phyloP scores from a whole-genome alignment of 129 eudicot genomes.

The Saussurea involucrata region DNA sequence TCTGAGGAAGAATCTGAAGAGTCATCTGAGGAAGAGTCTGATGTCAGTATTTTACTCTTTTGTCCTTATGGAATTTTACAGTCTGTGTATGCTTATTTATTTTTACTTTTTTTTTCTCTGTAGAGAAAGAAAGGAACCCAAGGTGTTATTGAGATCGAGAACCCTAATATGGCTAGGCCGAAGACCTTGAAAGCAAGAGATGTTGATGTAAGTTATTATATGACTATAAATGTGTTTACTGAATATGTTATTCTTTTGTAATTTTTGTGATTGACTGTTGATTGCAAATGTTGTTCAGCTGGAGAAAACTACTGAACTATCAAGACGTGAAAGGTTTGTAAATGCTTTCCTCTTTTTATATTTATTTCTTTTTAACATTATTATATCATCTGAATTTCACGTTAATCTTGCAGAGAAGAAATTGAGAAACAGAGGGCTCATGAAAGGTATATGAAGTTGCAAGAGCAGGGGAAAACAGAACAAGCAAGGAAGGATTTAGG shows the following conservation, averaged over 20 bases:
- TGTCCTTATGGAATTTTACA: not conserved
- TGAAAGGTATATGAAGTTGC: slow-evolving; percentile 95
- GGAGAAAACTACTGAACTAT: slow-evolving; percentile 87
- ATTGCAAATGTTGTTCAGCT: slow-evolving; percentile 41
- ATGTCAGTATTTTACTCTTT: slow-evolving; percentile 40
- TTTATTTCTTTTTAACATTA: not conserved
- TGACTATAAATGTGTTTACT: not conserved
- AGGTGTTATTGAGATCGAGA: slow-evolving; percentile 82
- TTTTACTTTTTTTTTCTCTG: not conserved
- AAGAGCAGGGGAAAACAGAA: slow-evolving; percentile 97
- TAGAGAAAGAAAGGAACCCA: slow-evolving; percentile 81
- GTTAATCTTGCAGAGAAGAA: slow-evolving; percentile 59
- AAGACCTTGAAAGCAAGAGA: slow-evolving; percentile 89
- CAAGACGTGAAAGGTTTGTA: slow-evolving; percentile 92
- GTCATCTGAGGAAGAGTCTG: slow-evolving; percentile 63
- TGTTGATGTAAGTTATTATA: slow-evolving; percentile 64
- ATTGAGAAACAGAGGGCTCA: slow-evolving; percentile 91
- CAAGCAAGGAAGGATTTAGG: slow-evolving; percentile 98
- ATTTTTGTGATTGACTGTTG: not conserved
- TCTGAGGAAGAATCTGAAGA: slow-evolving; percentile 74
- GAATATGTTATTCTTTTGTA: not conserved
- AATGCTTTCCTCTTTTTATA: not conserved
- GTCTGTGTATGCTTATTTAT: not conserved
- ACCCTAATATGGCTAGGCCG: slow-evolving; percentile 92
- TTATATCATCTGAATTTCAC: not conserved